Evolutionary conservation across 1,139 yeast genomes (phyloP).

Genomic region (Pichia sp.): DNA sequence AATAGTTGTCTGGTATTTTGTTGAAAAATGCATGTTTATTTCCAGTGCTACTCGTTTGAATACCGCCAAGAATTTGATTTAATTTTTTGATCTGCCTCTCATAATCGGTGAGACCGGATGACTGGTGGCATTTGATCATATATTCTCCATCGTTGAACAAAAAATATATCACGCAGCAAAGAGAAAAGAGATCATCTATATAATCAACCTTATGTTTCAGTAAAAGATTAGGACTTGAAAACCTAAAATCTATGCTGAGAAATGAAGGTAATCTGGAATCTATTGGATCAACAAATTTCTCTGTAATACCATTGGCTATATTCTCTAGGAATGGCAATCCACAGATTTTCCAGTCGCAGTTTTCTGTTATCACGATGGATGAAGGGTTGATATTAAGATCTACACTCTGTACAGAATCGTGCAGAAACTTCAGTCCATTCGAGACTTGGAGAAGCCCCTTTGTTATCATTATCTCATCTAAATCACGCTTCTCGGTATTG

Average conservation of each 20-base stretch:
- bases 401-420: slow-evolving; percentile 66
- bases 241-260: slow-evolving; percentile 67
- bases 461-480: slow-evolving; percentile 71
- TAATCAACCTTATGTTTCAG: slow-evolving; percentile 56
- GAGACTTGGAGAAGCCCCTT: slow-evolving; percentile 79
- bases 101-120: slow-evolving; percentile 32
- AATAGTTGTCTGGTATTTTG: slow-evolving; percentile 30
- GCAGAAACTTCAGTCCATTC: slow-evolving; percentile 77
- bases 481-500: slow-evolving; percentile 38
- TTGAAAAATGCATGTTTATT: slow-evolving; percentile 27
- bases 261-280: slow-evolving; percentile 73
- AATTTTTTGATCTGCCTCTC: slow-evolving; percentile 28
- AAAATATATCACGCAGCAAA: slow-evolving; percentile 69
- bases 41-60: background rate
- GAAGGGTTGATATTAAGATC: slow-evolving; percentile 79
- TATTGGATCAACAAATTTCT: slow-evolving; percentile 56
- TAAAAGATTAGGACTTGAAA: slow-evolving; percentile 70
- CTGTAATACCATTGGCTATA: slow-evolving; percentile 38
- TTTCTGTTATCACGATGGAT: slow-evolving; percentile 70
- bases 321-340: slow-evolving; percentile 69
- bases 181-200: slow-evolving; percentile 77
- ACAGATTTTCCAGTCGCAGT: slow-evolving; percentile 90
- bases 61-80: slow-evolving; percentile 19
- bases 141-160: slow-evolving; percentile 46
- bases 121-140: slow-evolving; percentile 38